Conservation (phyloP, 2,329 filamentous ascomycete species). For the Botrytis fragariae region DNA sequence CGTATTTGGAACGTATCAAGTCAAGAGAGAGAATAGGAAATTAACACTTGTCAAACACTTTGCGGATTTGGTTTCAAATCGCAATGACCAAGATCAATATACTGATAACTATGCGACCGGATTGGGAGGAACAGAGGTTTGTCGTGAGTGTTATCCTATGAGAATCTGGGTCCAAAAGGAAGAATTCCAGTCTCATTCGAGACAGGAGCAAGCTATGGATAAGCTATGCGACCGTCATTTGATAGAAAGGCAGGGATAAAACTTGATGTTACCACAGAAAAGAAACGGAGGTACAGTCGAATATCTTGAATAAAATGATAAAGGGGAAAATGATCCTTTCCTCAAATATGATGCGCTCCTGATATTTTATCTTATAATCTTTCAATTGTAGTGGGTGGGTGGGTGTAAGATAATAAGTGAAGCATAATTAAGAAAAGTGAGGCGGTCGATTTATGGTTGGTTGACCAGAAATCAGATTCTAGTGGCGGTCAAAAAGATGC, state of each 20-base stretch:
- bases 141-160: neutral
- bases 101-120: constrained; percentile 19
- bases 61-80: constrained; percentile 29
- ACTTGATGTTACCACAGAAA: neutral
- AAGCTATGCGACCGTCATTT: constrained; percentile 16
- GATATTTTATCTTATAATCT: neutral
- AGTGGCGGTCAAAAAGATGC: constrained; percentile 14
- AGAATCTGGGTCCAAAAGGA: neutral
- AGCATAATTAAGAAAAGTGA: constrained; percentile 11
- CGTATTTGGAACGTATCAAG: constrained; percentile 15
- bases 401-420: constrained; percentile 3
- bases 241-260: constrained; percentile 7
- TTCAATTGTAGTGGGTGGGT: neutral
- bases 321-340: constrained; percentile 9
- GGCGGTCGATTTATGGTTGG: constrained; percentile 14
- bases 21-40: constrained; percentile 30
- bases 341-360: constrained; percentile 6
- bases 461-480: neutral
- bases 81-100: constrained; percentile 31
- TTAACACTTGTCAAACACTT: constrained; percentile 32
- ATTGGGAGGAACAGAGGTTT: constrained; percentile 7
- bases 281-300: neutral
- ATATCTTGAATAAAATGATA: neutral
- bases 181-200: constrained; percentile 11
- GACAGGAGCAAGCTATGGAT: constrained; percentile 14